Evolutionary conservation across 2,329 filamentous ascomycete species (phyloP).

Genomic region (Aspergillus spinulosporus): DNA sequence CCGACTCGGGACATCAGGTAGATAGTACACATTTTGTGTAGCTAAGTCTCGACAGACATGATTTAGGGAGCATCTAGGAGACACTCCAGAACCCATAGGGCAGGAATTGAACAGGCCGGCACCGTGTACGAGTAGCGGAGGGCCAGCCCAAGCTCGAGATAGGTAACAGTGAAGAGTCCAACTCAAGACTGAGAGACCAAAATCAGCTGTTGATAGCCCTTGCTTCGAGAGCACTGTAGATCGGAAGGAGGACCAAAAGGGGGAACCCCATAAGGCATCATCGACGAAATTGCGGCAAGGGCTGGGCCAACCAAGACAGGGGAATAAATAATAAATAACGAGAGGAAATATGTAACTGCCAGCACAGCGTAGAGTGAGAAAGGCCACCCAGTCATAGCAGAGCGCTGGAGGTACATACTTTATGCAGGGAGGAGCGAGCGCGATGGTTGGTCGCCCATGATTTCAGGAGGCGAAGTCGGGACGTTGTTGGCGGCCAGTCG

Average conservation of each 20-base stretch:
- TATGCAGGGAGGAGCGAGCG: slow-evolving; percentile 15
- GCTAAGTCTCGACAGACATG: background rate
- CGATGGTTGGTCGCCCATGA: slow-evolving; percentile 23
- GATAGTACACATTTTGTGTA: background rate
- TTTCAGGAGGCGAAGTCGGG: slow-evolving; percentile 25
- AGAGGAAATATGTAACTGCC: slow-evolving; percentile 5
- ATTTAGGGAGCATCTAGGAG: background rate
- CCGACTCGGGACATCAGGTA: background rate
- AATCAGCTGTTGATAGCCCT: slow-evolving; percentile 3
- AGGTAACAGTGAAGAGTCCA: no score
- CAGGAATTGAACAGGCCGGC: no score
- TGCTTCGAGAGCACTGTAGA: slow-evolving; percentile 2
- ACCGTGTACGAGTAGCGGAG: background rate
- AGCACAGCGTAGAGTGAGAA: slow-evolving; percentile 8
- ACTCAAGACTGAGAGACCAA: background rate
- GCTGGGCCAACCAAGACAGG: slow-evolving; percentile 14
- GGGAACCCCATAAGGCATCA: slow-evolving; percentile 6
- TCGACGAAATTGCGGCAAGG: slow-evolving; percentile 8
- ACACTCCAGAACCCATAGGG: no score
- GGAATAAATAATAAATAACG: slow-evolving; percentile 8
- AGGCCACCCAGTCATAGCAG: slow-evolving; percentile 11
- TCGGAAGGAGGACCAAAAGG: background rate
- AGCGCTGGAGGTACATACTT: slow-evolving; percentile 12
- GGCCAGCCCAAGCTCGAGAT: background rate
- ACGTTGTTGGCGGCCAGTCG: slow-evolving; percentile 9